Percentiles rank a stretch among this genome's conserved stretches.
phyloP scores from a whole-genome alignment of 805 yeast genomes.

The Priceomyces medius region DNA sequence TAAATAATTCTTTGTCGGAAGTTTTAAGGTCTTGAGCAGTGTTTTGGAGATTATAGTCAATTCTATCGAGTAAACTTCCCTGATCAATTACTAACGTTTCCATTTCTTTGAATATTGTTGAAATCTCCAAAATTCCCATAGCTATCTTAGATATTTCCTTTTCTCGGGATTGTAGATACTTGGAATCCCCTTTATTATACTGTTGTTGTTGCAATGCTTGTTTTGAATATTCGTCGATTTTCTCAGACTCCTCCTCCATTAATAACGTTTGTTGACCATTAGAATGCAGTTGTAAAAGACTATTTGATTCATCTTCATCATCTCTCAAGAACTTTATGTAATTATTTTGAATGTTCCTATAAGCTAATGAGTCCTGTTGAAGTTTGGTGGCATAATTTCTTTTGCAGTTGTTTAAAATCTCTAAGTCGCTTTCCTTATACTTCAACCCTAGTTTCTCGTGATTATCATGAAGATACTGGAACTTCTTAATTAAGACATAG shows the following conservation, averaged over 20 bases:
- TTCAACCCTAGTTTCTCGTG: conserved; percentile 41
- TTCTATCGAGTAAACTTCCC: conserved; percentile 89
- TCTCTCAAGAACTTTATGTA: conserved; percentile 81
- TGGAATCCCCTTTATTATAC: conserved; percentile 21
- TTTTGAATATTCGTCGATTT: conserved; percentile 40
- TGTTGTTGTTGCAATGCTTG: conserved; percentile 28
- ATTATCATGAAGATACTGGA: conserved; percentile 44
- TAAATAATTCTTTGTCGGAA: conserved; percentile 73
- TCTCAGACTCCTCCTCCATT: conserved; percentile 28
- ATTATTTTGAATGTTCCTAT: conserved; percentile 84
- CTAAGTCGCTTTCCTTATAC: conserved; percentile 48
- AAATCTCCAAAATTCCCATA: conserved; percentile 89
- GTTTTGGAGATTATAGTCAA: conserved; percentile 84
- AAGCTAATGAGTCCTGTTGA: conserved; percentile 73
- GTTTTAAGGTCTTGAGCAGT: conserved; percentile 73
- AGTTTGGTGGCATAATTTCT: conserved; percentile 82
- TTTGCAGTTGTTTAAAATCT: conserved; percentile 76
- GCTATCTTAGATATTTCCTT: conserved; percentile 88
- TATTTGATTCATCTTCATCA: conserved; percentile 61
- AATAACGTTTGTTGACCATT: conserved; percentile 9
- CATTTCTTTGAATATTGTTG: conserved; percentile 90
- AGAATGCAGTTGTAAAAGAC: conserved; percentile 9
- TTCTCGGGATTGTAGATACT: conserved; percentile 67
- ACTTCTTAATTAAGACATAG: conserved; percentile 70
- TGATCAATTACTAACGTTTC: conserved; percentile 92